phyloP scores from a whole-genome alignment of 2,329 filamentous ascomycete species.

The Alternaria atra region DNA sequence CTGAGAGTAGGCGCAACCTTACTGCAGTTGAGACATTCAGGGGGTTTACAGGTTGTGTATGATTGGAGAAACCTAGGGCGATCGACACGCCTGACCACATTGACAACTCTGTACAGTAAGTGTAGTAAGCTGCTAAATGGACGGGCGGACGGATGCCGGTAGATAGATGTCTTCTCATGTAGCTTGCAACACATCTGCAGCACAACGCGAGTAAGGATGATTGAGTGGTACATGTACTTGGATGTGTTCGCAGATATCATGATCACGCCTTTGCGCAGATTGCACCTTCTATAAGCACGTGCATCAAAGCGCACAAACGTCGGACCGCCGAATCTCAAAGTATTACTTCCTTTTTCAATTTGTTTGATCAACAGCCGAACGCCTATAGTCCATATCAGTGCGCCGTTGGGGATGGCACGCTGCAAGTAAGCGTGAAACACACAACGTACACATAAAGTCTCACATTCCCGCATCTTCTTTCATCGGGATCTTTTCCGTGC shows the following conservation, averaged over 20 bases:
- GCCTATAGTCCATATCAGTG: no score
- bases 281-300: not conserved
- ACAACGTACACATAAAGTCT: not conserved
- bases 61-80: not conserved
- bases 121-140: not conserved
- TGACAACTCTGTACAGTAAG: not conserved
- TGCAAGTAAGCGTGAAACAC: not conserved
- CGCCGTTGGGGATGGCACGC: not conserved
- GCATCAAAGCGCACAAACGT: not conserved
- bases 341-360: not conserved
- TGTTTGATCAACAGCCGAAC: not conserved
- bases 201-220: no score
- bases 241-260: no score
- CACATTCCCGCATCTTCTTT: not conserved
- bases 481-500: not conserved
- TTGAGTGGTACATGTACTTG: no score
- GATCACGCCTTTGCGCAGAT: not conserved
- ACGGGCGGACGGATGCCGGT: not conserved
- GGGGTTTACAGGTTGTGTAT: not conserved
- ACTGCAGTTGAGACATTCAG: not conserved
- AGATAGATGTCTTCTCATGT: not conserved
- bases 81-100: not conserved
- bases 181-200: no score
- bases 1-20: not conserved
- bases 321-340: not conserved